These are phyloP conservation scores for Erysimum pusillum DNA, from an alignment of 441 rosid genomes.

Conservation along the genomic window DNA sequence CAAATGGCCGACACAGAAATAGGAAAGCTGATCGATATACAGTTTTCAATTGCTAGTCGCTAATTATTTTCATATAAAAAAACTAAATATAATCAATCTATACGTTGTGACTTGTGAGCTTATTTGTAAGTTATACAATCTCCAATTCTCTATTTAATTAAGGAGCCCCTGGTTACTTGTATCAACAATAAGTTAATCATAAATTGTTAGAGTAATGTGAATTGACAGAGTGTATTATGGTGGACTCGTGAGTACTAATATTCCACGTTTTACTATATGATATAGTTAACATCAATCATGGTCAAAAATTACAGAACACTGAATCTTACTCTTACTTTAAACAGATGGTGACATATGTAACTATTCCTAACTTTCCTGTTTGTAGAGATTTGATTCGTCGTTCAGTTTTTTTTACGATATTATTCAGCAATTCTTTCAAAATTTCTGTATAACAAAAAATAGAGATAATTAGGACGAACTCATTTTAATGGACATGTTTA, in stretches of 20 bases:
- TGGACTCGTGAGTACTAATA: slow-evolving; percentile 3
- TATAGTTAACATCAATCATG: slow-evolving; percentile 29
- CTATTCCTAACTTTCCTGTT: slow-evolving; percentile 5
- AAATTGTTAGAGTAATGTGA: not conserved
- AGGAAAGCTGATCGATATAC: slow-evolving; percentile 59
- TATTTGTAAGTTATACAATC: not conserved
- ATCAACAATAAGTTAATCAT: not conserved
- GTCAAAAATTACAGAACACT: slow-evolving; percentile 23
- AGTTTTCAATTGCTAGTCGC: slow-evolving; percentile 20
- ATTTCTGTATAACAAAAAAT: too few relatives aligned
- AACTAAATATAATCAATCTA: not conserved
- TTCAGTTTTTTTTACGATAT: not conserved
- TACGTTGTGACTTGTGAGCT: slow-evolving; percentile 17
- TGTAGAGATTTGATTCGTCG: not conserved
- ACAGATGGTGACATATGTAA: slow-evolving; percentile 26
- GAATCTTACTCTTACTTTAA: slow-evolving; percentile 43
- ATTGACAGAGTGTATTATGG: slow-evolving; percentile 20
- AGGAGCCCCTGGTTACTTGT: not conserved
- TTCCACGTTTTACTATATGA: slow-evolving; percentile 21
- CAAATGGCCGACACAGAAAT: slow-evolving; percentile 75
- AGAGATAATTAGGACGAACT: too few relatives aligned
- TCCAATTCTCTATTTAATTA: not conserved
- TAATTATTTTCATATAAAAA: slow-evolving; percentile 6
- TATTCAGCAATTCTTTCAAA: too few relatives aligned
- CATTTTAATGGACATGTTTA: too few relatives aligned